These are phyloP conservation scores for Sphaerulina musiva DNA, from an alignment of 2,329 filamentous ascomycete species.

Conservation along the genomic window DNA sequence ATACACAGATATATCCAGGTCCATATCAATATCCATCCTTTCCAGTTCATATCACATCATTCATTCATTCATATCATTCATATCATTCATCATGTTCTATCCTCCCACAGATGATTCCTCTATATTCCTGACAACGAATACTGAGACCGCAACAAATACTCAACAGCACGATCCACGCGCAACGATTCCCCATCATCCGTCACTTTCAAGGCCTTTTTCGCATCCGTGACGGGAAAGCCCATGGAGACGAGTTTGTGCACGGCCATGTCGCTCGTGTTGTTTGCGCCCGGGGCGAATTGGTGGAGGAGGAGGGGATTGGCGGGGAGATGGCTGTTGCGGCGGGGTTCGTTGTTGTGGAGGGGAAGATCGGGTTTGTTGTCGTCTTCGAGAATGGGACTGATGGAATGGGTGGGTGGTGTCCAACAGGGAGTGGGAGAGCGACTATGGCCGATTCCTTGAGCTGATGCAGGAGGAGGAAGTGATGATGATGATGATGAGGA, in stretches of 20 bases:
- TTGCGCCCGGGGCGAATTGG: background rate
- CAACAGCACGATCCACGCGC: constrained; percentile 52
- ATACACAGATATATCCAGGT: no score
- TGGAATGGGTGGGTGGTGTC: constrained; percentile 13
- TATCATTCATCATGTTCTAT: no score
- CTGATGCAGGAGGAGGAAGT: background rate
- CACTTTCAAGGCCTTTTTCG: constrained; percentile 51
- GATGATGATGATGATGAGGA: background rate
- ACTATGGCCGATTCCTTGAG: background rate
- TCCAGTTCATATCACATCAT: no score
- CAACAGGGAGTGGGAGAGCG: constrained; percentile 5
- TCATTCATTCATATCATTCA: no score
- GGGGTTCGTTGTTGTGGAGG: background rate
- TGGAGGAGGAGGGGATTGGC: no score
- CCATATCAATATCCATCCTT: no score
- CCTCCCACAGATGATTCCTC: no score
- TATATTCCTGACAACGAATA: no score
- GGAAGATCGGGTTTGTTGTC: background rate
- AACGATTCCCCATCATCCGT: constrained; percentile 56
- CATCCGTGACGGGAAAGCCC: constrained; percentile 52
- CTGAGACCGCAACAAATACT: constrained; percentile 40
- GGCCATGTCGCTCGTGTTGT: constrained; percentile 49
- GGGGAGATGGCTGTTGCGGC: no score
- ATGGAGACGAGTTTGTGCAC: constrained; percentile 54
- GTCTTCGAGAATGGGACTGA: constrained; percentile 29